Evolutionary conservation across 768 basidiomycete species (phyloP).

Genomic region (Agaricus sinodeliciosus): DNA sequence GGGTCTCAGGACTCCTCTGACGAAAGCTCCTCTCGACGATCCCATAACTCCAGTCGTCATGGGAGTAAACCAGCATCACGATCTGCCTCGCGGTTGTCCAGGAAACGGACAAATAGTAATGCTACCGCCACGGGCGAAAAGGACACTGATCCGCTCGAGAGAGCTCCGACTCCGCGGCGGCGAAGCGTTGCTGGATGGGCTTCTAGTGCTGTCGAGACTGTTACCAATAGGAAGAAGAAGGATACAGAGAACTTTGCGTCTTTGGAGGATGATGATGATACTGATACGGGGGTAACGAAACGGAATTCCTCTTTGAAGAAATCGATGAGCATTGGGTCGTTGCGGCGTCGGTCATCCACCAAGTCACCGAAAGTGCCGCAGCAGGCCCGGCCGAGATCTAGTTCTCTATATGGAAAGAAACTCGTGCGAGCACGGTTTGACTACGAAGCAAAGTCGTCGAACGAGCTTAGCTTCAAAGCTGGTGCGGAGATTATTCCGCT

Average conservation of each 20-base stretch:
- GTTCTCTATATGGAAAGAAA: constrained; percentile 43
- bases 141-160: constrained; percentile 27
- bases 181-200: constrained; percentile 61
- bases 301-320: constrained; percentile 19
- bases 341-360: constrained; percentile 4
- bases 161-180: constrained; percentile 24
- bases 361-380: constrained; percentile 25
- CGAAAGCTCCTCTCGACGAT: constrained; percentile 20
- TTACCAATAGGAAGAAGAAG: constrained; percentile 52
- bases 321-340: constrained; percentile 19
- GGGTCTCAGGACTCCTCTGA: constrained; percentile 27
- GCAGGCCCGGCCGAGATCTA: constrained; percentile 41
- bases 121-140: constrained; percentile 22
- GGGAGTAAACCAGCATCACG: constrained; percentile 42
- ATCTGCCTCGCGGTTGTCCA: constrained; percentile 50
- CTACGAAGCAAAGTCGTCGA: constrained; percentile 58
- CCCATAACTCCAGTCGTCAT: constrained; percentile 19
- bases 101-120: constrained; percentile 58
- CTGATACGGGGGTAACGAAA: constrained; percentile 16
- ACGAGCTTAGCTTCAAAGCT: constrained; percentile 69
- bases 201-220: constrained; percentile 54
- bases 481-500: constrained; percentile 75
- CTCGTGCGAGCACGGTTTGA: constrained; percentile 68
- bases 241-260: constrained; percentile 53
- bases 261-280: constrained; percentile 40